Conservation (phyloP, 768 basidiomycete genomes). For the Mycena albidolilacea region DNA sequence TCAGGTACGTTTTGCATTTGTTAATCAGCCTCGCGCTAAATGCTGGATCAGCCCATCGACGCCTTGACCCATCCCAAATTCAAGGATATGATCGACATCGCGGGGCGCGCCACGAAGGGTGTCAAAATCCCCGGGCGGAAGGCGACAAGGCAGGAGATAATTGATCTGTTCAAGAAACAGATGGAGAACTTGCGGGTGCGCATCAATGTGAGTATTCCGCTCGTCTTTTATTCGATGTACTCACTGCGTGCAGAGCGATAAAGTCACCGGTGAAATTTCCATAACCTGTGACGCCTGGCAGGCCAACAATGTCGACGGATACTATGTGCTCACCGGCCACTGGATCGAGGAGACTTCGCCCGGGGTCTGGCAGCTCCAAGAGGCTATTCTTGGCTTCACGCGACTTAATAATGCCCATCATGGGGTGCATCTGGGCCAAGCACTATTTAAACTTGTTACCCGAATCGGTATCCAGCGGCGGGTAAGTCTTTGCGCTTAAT, state of each 20-base stretch:
- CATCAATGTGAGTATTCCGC: too few relatives aligned
- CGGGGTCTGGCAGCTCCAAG: too few relatives aligned
- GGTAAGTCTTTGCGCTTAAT: too few relatives aligned
- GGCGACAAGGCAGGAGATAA: slow-evolving; percentile 43
- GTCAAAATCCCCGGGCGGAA: slow-evolving; percentile 47
- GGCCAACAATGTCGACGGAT: too few relatives aligned
- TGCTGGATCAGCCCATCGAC: slow-evolving; percentile 36
- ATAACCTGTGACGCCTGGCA: slow-evolving; percentile 58
- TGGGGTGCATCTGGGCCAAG: slow-evolving; percentile 51
- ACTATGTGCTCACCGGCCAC: too few relatives aligned
- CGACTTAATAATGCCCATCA: too few relatives aligned
- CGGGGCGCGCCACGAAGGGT: slow-evolving; percentile 47
- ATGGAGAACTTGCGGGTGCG: too few relatives aligned
- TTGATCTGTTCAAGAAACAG: slow-evolving; percentile 41
- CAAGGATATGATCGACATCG: slow-evolving; percentile 51
- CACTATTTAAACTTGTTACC: slow-evolving; percentile 47
- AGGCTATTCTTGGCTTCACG: slow-evolving; percentile 57
- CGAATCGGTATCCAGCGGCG: slow-evolving; percentile 47
- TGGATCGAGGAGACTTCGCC: too few relatives aligned
- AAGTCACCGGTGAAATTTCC: too few relatives aligned
- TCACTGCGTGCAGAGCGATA: too few relatives aligned
- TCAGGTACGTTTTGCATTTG: background rate
- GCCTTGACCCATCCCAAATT: slow-evolving; percentile 50
- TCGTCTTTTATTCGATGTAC: too few relatives aligned
- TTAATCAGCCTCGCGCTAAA: background rate